Evolutionary conservation across 257 asterid species (phyloP), one percentile per base, ranked within the genome.

Genomic region (Solanum chiquidenum): DNA sequence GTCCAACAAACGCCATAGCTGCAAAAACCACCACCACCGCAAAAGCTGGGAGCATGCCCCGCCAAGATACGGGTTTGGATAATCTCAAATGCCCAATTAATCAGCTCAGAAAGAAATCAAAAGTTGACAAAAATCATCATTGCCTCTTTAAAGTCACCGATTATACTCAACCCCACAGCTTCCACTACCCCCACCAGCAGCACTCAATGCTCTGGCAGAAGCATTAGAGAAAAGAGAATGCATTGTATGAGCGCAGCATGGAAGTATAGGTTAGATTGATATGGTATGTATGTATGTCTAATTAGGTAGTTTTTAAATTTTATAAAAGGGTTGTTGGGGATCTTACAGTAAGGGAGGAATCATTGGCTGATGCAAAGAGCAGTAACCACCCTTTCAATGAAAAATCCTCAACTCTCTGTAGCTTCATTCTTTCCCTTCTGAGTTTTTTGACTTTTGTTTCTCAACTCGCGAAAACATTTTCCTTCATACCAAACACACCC

Each of bases 361-460:
- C 77, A 71, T 71, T 31, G 77, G 12, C n/a, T 31, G 5, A 69
- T 31, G 76, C 38, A 29, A 23, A 68, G 40, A 69, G 91, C 89
- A 91, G 93, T 92, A 93, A 93, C 94, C 91, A 83, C 95, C 94
- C 93, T 89, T 86, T 21, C 84, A 64, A 82, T 31, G 86, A 88
- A 75, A 33, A 90, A 90, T 86, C 34, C 68, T 21, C 12, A 58
- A 52, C 27, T 72, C 88, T 33, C 74, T 12, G 60, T 9, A 8
- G 75, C 85, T 74, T 86, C 89, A 16, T 87, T 29, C 35, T 33
- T 52, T 58, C 42, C 23, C 34, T 66, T 25, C 10, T 25, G 73
- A 66, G 20, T 34, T 25, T 66, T 66, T 66, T 60, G 6, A 9
- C 6, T 23, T 23, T 23, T 23, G 14, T 23, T 60, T 60, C 69